Evolutionary conservation across 129 eudicot species (phyloP), one percentile per base, ranked within the genome.

Genomic region (Tanacetum coccineum): DNA sequence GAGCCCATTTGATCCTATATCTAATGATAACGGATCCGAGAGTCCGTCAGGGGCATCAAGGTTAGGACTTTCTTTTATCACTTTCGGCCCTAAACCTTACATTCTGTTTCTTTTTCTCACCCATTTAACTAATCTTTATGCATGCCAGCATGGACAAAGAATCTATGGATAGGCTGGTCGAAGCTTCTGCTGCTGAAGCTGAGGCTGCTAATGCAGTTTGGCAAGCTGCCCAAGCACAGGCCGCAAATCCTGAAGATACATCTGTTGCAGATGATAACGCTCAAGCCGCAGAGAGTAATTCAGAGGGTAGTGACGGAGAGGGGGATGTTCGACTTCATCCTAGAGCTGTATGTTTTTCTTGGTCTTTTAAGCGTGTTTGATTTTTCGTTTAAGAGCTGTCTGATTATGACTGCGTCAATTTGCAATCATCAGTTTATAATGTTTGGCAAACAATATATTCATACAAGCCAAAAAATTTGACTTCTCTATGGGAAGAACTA

Each of bases 151-250:
- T 84, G 95, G 92, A 86, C 64, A 81, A 75, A 71, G 78, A 82
- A 56, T 88, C 96, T 40, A 80, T 86, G 92, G 91, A 87, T 30
- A 89, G 75, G 79, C 85, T 93, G 47, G 92, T 87, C n/a, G 86
- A 86, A 82, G 96, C 95, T 51, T 89, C 96, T 46, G 95, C 96
- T 67, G 99, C 96, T 59, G 99, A 93, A 81, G 99, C 95, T 30
- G 92, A 93, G 72, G 96, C 88, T 66, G 95, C 89, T 42, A 86
- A 57, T 80, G 88, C 99, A 59, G 96, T 93, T 60, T 93, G 99
- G 99, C 96, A 93, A 82, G 88, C 92, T 54, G 96, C 80, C 3
- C 96, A 92, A 81, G 81, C 99, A 68, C 85, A 83, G 45, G 84
- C 99, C 55, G 82, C 84, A 57, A 66, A 72, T 74, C 81, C 83